These are phyloP conservation scores for Malassezia yamatoensis DNA, from an alignment of 1,284 basidiomycete species.

Conservation along the genomic window DNA sequence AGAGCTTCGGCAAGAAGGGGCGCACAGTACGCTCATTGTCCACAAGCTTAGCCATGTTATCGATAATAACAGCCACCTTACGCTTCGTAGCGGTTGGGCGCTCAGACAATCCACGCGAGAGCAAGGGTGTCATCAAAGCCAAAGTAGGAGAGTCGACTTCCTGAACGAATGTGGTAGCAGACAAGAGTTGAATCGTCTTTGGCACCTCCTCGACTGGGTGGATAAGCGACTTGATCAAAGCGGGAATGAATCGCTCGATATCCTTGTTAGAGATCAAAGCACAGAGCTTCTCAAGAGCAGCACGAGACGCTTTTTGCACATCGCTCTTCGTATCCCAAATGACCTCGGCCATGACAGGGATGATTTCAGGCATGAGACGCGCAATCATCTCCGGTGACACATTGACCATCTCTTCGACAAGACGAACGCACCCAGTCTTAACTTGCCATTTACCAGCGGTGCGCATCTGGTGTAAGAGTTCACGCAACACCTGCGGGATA, in stretches of 20 bases:
- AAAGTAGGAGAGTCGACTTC: conserved; percentile 98
- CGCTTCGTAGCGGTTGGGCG: conserved; percentile 48
- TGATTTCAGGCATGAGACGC: conserved; percentile 86
- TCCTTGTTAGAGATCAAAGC: conserved; percentile 88
- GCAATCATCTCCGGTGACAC: conserved; percentile 76
- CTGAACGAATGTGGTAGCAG: conserved; percentile 99
- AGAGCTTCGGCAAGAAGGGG: conserved; percentile 47
- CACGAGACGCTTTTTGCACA: conserved; percentile 96
- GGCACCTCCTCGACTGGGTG: conserved; percentile 99
- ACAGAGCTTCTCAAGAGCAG: conserved; percentile 69
- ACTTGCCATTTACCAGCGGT: conserved; percentile 98
- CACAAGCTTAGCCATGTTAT: conserved; percentile 49
- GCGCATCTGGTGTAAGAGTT: conserved; percentile 85
- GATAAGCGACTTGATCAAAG: conserved; percentile 90
- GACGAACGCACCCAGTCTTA: conserved; percentile 77
- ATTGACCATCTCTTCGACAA: conserved; percentile 81
- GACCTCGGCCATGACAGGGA: conserved; percentile 85
- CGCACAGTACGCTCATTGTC: conserved; percentile 49
- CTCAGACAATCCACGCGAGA: conserved; percentile 74
- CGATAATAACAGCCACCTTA: conserved; percentile 48
- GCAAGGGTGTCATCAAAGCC: conserved; percentile 95
- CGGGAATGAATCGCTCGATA: conserved; percentile 68
- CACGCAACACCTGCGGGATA: conserved; percentile 70
- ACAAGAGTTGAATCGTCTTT: conserved; percentile 87
- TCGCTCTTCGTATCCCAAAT: conserved; percentile 99